Conservation (phyloP, 1,139 yeast genomes). For the Pneumocystis jirovecii region DNA sequence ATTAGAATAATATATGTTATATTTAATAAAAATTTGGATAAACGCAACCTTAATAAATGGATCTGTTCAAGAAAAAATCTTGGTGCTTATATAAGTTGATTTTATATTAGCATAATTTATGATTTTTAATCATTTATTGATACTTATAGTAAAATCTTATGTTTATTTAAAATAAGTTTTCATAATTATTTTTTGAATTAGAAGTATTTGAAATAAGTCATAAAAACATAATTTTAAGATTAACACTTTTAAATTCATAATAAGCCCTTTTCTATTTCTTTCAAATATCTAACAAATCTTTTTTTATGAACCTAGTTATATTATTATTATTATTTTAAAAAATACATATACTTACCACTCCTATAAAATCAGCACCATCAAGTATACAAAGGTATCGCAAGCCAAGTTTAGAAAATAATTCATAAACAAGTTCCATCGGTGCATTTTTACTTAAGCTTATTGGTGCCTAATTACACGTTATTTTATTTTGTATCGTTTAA, state of each 20-base stretch:
- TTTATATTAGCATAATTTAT: neutral
- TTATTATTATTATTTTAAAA: neutral
- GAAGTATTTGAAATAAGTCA: neutral
- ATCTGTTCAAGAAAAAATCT: neutral
- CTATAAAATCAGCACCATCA: constrained; percentile 5
- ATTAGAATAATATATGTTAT: too few relatives aligned
- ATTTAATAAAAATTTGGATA: too few relatives aligned
- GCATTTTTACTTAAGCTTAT: constrained; percentile 10
- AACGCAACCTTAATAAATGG: neutral
- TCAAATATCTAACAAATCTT: neutral
- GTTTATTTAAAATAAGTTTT: too few relatives aligned
- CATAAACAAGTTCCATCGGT: constrained; percentile 10
- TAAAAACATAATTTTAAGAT: neutral
- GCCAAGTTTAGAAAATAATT: constrained; percentile 11
- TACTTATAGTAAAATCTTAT: neutral
- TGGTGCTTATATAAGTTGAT: neutral
- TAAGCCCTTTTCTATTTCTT: constrained; percentile 1
- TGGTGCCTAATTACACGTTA: constrained; percentile 3
- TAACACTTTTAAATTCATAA: neutral
- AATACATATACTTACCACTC: neutral
- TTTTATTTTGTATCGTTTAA: neutral
- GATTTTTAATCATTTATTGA: neutral
- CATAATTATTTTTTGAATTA: neutral
- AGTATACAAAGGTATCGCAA: constrained; percentile 8
- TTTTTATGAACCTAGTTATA: neutral